A percentile compares a stretch with the other conserved stretches of the same genome.
Evolutionary conservation across 129 eudicot genomes (phyloP).

Genomic region (Helianthus tuberosus): DNA sequence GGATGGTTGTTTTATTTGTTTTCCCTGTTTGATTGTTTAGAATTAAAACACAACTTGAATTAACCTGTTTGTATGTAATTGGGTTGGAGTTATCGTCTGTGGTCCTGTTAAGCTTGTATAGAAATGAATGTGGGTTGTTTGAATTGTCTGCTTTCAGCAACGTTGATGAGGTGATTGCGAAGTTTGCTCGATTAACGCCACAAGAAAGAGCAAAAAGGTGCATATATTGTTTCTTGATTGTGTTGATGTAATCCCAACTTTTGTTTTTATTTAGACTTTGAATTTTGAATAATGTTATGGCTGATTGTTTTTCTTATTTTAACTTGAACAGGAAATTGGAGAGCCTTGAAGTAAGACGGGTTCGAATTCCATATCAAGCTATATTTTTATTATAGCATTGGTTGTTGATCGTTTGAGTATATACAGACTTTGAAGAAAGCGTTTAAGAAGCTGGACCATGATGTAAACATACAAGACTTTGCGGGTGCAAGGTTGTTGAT

Average conservation of each 20-base stretch:
- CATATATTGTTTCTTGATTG: background rate
- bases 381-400: background rate
- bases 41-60: too few species aligned
- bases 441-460: conserved; percentile 91
- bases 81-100: background rate
- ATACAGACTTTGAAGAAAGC: conserved; percentile 84
- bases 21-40: too few species aligned
- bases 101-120: too few species aligned
- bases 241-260: background rate
- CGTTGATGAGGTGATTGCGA: conserved; percentile 81
- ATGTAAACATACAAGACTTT: conserved; percentile 78
- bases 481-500: conserved; percentile 72
- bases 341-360: conserved; percentile 86
- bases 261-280: background rate
- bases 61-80: too few species aligned
- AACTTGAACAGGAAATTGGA: conserved; percentile 80
- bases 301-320: conserved; percentile 24
- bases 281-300: background rate
- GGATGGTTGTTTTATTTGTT: too few species aligned
- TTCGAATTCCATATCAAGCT: background rate
- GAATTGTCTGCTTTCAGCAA: conserved; percentile 44
- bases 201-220: conserved; percentile 93
- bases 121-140: background rate
- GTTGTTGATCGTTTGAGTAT: conserved; percentile 26
- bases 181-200: conserved; percentile 80